A percentile compares a stretch with the other conserved stretches of the same genome.
These are phyloP conservation scores for Fragilaria radians DNA, from an alignment of 108 stramenopile species.

Conservation along the genomic window DNA sequence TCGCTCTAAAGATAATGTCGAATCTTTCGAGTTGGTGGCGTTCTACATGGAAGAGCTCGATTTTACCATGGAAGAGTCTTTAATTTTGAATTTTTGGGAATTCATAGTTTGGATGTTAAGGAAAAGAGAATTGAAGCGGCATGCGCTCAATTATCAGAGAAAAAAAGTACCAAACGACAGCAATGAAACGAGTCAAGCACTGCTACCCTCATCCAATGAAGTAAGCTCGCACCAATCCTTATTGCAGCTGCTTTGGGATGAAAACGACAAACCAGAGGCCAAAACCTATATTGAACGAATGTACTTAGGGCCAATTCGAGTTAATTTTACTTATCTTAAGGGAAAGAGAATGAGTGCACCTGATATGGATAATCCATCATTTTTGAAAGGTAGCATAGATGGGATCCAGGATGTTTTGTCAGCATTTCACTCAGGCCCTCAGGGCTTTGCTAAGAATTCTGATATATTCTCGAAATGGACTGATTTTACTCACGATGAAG, in stretches of 20 bases:
- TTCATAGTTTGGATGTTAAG: constrained; percentile 48
- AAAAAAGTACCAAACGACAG: background rate
- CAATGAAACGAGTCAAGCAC: background rate
- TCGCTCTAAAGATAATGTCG: constrained; percentile 52
- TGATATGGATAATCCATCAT: background rate
- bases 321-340: constrained; percentile 79
- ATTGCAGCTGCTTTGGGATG: background rate
- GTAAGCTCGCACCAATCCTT: background rate
- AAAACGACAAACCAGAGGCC: constrained; percentile 6
- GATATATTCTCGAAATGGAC: constrained; percentile 41
- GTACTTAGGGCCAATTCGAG: constrained; percentile 57
- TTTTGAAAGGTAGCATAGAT: background rate
- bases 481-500: constrained; percentile 41
- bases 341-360: constrained; percentile 31
- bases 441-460: constrained; percentile 13
- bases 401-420: background rate
- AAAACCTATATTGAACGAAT: constrained; percentile 73
- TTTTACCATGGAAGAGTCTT: constrained; percentile 68
- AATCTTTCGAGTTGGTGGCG: constrained; percentile 68
- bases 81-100: constrained; percentile 67
- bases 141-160: constrained; percentile 12
- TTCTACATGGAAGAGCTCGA: constrained; percentile 72
- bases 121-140: constrained; percentile 27
- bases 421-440: background rate
- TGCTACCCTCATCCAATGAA: background rate